Evolutionary conservation across 768 basidiomycete species (phyloP).

Genomic region (Cyclocybe cylindracea): DNA sequence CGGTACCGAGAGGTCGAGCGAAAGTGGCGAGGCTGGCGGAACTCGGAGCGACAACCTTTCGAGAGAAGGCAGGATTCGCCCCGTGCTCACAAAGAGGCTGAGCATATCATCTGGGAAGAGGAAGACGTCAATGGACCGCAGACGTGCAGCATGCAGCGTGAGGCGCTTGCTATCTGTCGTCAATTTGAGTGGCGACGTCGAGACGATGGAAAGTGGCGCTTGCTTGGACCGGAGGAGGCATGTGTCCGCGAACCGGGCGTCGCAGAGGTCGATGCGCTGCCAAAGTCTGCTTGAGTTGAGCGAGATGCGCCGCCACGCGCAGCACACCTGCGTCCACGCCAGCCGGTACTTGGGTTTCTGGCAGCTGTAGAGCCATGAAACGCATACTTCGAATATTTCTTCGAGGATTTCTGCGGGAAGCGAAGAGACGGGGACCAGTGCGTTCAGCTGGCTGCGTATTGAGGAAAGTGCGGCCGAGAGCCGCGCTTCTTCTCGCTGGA

Average conservation of each 20-base stretch:
- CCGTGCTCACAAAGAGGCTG: conserved; percentile 28
- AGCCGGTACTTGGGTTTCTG: conserved; percentile 31
- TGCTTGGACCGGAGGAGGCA: conserved; percentile 35
- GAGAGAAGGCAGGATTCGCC: conserved; percentile 25
- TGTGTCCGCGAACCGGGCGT: conserved; percentile 31
- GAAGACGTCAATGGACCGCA: conserved; percentile 35
- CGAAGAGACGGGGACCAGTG: conserved; percentile 25
- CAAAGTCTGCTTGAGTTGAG: conserved; percentile 38
- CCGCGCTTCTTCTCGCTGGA: conserved; percentile 26
- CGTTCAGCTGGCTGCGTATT: conserved; percentile 28
- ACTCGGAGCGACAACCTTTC: conserved; percentile 35
- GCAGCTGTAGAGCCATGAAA: conserved; percentile 33
- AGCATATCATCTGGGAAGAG: conserved; percentile 36
- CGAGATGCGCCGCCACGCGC: conserved; percentile 35
- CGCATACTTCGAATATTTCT: conserved; percentile 37
- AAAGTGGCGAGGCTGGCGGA: conserved; percentile 24
- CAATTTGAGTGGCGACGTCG: conserved; percentile 27
- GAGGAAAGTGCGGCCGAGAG: conserved; percentile 27
- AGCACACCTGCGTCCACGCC: conserved; percentile 44
- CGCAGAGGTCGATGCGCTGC: conserved; percentile 38
- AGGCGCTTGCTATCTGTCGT: conserved; percentile 21
- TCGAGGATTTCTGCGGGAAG: conserved; percentile 44
- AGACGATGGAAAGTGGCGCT: conserved; percentile 36
- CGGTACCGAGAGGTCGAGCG: conserved; percentile 27
- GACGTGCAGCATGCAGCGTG: conserved; percentile 25